Base-by-base conservation (phyloP, 1,284 basidiomycete species). In the Wolfiporia cocos region DNA sequence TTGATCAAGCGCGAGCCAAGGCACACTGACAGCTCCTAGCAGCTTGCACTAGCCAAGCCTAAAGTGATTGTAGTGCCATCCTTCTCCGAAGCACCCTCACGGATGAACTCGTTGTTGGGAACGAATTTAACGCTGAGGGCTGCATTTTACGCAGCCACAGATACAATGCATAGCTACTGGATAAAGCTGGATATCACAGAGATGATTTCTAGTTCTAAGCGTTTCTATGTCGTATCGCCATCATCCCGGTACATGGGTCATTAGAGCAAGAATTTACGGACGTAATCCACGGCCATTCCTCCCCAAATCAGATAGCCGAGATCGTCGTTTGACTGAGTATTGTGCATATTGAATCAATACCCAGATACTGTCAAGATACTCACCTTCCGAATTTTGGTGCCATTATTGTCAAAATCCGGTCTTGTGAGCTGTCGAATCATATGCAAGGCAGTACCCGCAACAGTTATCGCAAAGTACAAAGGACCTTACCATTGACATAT, bases 401-500 rank as follows among this genome's bases (percentile, higher is more conserved):
- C 28, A 26, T 38, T 31, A n/a, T 30, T 22, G 12, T 41, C 39
- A 10, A 41, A 24, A 21, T 48, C 42, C 7, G 31, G 31, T 12
- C 47, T 56, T 6, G 48, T 44, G 15, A 76, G 58, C 48, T 78
- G 74, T 68, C 70, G 71, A 2, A 56, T 51, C 9, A 78, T 53
- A 50, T 77, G 73, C 20, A 60, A 45, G 1, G 63, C 63, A 1
- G 67, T 61, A 1, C 67, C 69, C 4, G 59, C 57, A 22, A 74
- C 65, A n/a, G 63, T 57, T 23, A 74, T 38, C 4, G 57, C 49
- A 48, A 67, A 76, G 56, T 68, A 76, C 1, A 64, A 53, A 20
- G 58, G 53, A 15, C 66, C 62, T 39, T 67, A 4, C 37, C 42
- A 49, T 66, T 63, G 21, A 59, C 39, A 38, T 56, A 47, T 1